Conservation (phyloP, 108 stramenopile genomes). For the Nitzschia putrida region DNA sequence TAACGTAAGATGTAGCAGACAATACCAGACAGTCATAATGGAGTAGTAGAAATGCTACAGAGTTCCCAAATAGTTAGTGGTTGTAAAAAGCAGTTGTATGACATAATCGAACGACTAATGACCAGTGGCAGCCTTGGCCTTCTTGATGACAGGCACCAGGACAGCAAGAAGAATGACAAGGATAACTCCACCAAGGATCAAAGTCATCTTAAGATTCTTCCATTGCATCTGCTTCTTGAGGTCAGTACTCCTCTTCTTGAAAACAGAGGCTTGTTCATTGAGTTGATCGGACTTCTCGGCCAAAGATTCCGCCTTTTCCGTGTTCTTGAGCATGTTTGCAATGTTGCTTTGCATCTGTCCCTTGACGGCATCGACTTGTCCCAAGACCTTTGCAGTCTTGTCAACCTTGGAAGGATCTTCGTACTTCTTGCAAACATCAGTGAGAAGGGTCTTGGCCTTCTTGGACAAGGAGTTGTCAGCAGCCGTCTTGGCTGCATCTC, state of each 20-base stretch:
- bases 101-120: not conserved
- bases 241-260: conserved; percentile 82
- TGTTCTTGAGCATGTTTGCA: conserved; percentile 84
- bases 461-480: conserved; percentile 72
- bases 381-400: conserved; percentile 71
- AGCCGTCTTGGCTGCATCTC: conserved; percentile 69
- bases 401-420: conserved; percentile 86
- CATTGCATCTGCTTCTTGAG: conserved; percentile 89
- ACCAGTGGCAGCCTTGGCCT: conserved; percentile 49
- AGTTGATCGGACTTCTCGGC: conserved; percentile 81
- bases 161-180: conserved; percentile 73
- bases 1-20: not conserved
- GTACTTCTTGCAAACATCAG: conserved; percentile 70
- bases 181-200: conserved; percentile 71
- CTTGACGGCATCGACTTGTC: conserved; percentile 86
- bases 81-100: too few species aligned
- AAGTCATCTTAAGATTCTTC: conserved; percentile 90
- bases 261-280: conserved; percentile 88
- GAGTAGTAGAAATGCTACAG: too few species aligned
- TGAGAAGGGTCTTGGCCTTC: conserved; percentile 71
- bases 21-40: not conserved
- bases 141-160: conserved; percentile 72
- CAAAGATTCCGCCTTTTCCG: conserved; percentile 81
- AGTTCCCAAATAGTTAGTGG: too few species aligned
- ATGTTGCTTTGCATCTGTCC: conserved; percentile 87